Percentiles rank a stretch among this genome's conserved stretches.
These are phyloP conservation scores for Lithocarpus polystachyus DNA, from an alignment of 306 rosid species.

Conservation along the genomic window DNA sequence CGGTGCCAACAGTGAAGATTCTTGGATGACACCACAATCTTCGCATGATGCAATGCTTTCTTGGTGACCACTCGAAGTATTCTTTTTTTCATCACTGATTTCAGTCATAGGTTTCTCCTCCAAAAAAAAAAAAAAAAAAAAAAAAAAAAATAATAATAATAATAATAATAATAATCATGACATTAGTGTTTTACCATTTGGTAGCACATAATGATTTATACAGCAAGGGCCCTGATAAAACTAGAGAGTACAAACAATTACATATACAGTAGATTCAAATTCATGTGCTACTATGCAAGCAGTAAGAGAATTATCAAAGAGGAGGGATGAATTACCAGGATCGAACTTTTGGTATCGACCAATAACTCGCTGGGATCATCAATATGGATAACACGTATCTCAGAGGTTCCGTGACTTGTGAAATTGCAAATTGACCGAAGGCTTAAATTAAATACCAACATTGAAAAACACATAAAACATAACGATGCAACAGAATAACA, in stretches of 20 bases:
- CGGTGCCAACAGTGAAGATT: not conserved
- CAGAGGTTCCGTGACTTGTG: slow-evolving; percentile 7
- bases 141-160: too few relatives aligned
- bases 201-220: not conserved
- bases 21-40: slow-evolving; percentile 7
- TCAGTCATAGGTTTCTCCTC: slow-evolving; percentile 25
- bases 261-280: not conserved
- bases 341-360: slow-evolving; percentile 14
- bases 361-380: slow-evolving; percentile 12
- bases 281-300: not conserved
- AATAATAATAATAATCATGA: not conserved
- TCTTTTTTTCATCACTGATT: not conserved
- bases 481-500: not conserved
- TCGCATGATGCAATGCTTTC: slow-evolving; percentile 30
- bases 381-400: slow-evolving; percentile 8
- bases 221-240: not conserved
- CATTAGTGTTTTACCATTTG: not conserved
- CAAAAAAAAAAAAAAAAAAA: slow-evolving; percentile 13
- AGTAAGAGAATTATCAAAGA: not conserved
- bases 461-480: not conserved
- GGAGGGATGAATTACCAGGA: slow-evolving; percentile 23
- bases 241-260: not conserved
- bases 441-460: not conserved
- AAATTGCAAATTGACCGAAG: not conserved
- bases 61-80: slow-evolving; percentile 17